Conservation (phyloP, 352 stramenopile genomes). For the Phytopythium aichiense region DNA sequence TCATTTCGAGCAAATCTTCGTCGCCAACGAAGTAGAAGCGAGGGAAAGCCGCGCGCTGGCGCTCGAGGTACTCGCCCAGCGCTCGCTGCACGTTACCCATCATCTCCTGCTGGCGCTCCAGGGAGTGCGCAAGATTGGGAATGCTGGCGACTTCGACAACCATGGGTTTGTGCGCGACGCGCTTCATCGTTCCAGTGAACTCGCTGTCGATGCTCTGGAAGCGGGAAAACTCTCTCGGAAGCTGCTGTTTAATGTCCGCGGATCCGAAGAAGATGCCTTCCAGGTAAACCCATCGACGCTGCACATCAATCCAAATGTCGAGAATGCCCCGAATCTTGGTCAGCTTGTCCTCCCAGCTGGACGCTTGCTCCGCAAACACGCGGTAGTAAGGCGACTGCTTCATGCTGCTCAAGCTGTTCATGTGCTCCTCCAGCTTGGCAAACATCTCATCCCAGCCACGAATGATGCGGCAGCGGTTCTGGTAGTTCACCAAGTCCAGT, state of each 20-base stretch:
- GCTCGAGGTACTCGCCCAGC: constrained; percentile 99
- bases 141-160: constrained; percentile 94
- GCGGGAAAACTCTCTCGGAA: constrained; percentile 96
- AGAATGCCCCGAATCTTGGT: constrained; percentile 96
- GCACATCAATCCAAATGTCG: constrained; percentile 99
- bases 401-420: constrained; percentile 98
- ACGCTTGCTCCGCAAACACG: constrained; percentile 97
- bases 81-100: constrained; percentile 99
- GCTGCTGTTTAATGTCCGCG: constrained; percentile 98
- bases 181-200: constrained; percentile 98
- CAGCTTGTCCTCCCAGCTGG: constrained; percentile 97
- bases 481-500: constrained; percentile 91
- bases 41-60: constrained; percentile 93
- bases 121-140: constrained; percentile 88
- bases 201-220: constrained; percentile 99
- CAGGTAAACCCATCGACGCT: constrained; percentile 99
- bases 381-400: constrained; percentile 99
- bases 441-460: constrained; percentile 99
- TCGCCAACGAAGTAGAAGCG: constrained; percentile 99
- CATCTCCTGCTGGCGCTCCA: constrained; percentile 95
- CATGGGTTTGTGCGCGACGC: constrained; percentile 94
- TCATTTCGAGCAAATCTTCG: constrained; percentile 99
- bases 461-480: constrained; percentile 96
- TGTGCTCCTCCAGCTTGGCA: constrained; percentile 98
- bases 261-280: constrained; percentile 99